Base-by-base conservation (phyloP, 768 basidiomycete genomes). In the Ramaria sp. region DNA sequence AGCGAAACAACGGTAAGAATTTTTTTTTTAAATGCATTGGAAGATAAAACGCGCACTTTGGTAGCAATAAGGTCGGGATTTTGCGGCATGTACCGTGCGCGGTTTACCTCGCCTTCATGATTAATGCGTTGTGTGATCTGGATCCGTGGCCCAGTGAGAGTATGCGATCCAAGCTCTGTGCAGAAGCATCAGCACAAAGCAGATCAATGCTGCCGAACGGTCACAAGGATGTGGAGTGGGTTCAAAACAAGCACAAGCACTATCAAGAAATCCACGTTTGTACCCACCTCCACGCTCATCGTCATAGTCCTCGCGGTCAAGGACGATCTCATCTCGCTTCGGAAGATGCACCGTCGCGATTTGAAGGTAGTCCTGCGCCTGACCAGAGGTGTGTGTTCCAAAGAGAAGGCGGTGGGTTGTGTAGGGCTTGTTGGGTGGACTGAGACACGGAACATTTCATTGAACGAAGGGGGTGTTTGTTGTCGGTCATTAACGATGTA, bases 21-120 rank as follows among this genome's bases (percentile, higher is more conserved):
- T 5, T 32, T 5, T 10, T 32, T 5, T 5, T 6, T 32, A 49
- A 18, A 34, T 28, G 16, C 30, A 32, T 22, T 6, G 6, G 28
- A 28, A 10, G 20, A 20, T 16, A 28, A 7, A n/a, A 3, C 15
- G 47, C 56, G 16, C 12, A 50, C 77, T 68, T 98, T 98, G 10
- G 95, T 98, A 13, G 96, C 96, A 60, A 99, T 88, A 60, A 99
- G 69, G 70, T 98, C 90, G 1, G 93, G 89, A 64, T 98, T 99
- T 69, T 98, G 95, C 5, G 96, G 96, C 94, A 98, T 98, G 68
- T 98, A 99, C 50, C 96, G 82, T 57, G 96, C 96, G 42, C 93
- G 75, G 69, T 99, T 99, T 64, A 98, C 90, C 66, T 99, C 96
- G 39, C 92, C 90, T 3, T 78, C 77, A 67, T 99, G 96, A 67